Percentiles rank a stretch among this genome's conserved stretches.
Conservation (phyloP, 495 filamentous ascomycete genomes). For the Penicillium maclennaniae region DNA sequence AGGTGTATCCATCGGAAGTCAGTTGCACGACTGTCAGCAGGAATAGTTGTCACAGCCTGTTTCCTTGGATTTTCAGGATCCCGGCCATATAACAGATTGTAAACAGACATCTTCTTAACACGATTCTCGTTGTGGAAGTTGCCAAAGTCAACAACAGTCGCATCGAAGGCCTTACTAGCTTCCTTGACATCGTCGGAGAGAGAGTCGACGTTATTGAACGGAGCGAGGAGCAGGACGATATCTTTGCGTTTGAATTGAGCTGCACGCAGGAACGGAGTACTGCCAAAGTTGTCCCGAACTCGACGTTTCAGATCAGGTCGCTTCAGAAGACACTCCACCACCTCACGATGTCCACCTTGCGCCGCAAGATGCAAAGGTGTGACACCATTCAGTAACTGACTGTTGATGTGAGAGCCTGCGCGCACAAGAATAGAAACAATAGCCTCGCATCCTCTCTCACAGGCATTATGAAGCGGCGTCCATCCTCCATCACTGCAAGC, state of each 20-base stretch:
- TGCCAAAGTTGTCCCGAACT: slow-evolving; percentile 57
- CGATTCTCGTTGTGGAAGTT: slow-evolving; percentile 62
- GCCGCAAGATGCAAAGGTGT: slow-evolving; percentile 61
- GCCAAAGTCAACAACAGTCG: slow-evolving; percentile 66
- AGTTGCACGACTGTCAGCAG: slow-evolving; percentile 50
- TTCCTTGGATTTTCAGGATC: slow-evolving; percentile 50
- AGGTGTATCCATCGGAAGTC: slow-evolving; percentile 70
- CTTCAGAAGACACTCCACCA: slow-evolving; percentile 52
- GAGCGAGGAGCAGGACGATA: slow-evolving; percentile 54
- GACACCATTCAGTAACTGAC: slow-evolving; percentile 52
- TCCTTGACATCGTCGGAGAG: slow-evolving; percentile 52
- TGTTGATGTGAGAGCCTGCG: slow-evolving; percentile 53
- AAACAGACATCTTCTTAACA: slow-evolving; percentile 50
- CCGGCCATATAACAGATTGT: slow-evolving; percentile 59
- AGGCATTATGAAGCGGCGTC: slow-evolving; percentile 64
- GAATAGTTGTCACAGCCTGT: slow-evolving; percentile 50
- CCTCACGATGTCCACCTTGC: slow-evolving; percentile 55
- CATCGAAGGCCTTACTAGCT: slow-evolving; percentile 60
- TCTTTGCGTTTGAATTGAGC: slow-evolving; percentile 56
- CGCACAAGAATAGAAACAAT: slow-evolving; percentile 48
- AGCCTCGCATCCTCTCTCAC: slow-evolving; percentile 49
- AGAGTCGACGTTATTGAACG: slow-evolving; percentile 48
- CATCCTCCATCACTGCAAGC: slow-evolving; percentile 58
- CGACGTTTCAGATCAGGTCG: slow-evolving; percentile 42
- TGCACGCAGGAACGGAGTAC: slow-evolving; percentile 56